Base-by-base conservation (phyloP, 768 basidiomycete species). In the Amanita pallidorosea region DNA sequence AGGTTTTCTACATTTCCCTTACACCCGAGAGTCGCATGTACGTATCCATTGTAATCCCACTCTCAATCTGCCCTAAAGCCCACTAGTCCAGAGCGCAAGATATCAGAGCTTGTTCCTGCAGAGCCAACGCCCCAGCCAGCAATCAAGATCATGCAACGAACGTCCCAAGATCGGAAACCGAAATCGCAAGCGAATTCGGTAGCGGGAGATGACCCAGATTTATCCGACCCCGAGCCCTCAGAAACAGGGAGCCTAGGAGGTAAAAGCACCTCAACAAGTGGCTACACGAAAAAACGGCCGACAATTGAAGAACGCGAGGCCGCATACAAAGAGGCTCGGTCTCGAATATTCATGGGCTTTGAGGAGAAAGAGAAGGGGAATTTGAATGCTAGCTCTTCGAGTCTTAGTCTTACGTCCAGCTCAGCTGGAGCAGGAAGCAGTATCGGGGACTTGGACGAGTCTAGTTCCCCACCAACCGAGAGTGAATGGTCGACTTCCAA, bases 291-390 rank as follows among this genome's bases (percentile, higher is more conserved):
- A 69, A 81, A 85, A 60, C 75, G 76, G 27, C 79, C 80, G 70
- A 90, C 90, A 2, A 81, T 92, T 20, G 85, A 87, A 59, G 83
- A 92, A 63, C 83, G 89, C 29, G 88, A 87, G 60, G 90, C 86
- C 0, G 90, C 88, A n/a, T 92, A 92, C 57, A 85, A 87, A 48
- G 82, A 88, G 64, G 89, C 89, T 25, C 79, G 90, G 42, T 83
- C 80, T 34, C 78, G 89, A 51, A 92, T 92, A 56, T 92, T 92
- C 68, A 84, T 87, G 79, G 83, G 68, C 56, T 88, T 89, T 56
- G 76, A 87, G 61, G 85, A 86, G 58, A 82, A 81, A 61, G 78
- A 77, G 51, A 80, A 82, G 61, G 79, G 76, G 50, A 83, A 85
- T 55, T 73, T 81, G 66, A 88, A 80, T 61, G 79, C 85, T 7